Evolutionary conservation across 75 land plant genomes (phyloP), one percentile per base, ranked within the genome.

Genomic region (Picea glauca): DNA sequence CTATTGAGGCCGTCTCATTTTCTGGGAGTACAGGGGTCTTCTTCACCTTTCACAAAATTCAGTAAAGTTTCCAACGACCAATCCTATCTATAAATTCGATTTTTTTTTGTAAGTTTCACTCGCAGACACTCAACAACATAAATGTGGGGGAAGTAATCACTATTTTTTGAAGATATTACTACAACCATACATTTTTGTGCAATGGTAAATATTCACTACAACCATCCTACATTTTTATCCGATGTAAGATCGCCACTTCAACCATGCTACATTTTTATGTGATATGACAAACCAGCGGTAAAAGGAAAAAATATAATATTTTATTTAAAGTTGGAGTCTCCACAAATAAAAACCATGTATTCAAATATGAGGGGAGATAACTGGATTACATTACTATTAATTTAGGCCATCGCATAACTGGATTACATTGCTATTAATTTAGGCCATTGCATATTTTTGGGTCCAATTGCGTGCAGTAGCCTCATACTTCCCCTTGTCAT

Each of bases 381-480:
- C 56, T 50, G n/a, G 33, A n/a, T n/a, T n/a, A n/a, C n/a, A n/a
- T n/a, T n/a, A n/a, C n/a, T n/a, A n/a, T n/a, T n/a, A n/a, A n/a
- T n/a, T n/a, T n/a, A n/a, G n/a, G n/a, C n/a, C n/a, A n/a, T n/a
- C n/a, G n/a, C n/a, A n/a, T n/a, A n/a, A n/a, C n/a, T n/a, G n/a
- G n/a, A 40, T 70, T n/a, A 70, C 54, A 70, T 32, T 18, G 54
- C 3, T 40, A 35, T n/a, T 43, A 70, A 13, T 56, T 61, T 68
- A 81, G n/a, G 82, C 84, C 91, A 89, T 90, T 43, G 91, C 91
- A 86, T 90, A 90, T 72, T 90, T 90, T 75, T 84, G 91, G 30
- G 91, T 88, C 91, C 91, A 88, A 80, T 83, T 85, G 60, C 91
- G 77, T 32, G 91, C 91, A 12, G 85, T 90, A 33, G 88, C 84